A percentile compares a stretch with the other conserved stretches of the same genome.
phyloP scores from a whole-genome alignment of 805 yeast genomes.

The Blastobotrys terrestris region DNA sequence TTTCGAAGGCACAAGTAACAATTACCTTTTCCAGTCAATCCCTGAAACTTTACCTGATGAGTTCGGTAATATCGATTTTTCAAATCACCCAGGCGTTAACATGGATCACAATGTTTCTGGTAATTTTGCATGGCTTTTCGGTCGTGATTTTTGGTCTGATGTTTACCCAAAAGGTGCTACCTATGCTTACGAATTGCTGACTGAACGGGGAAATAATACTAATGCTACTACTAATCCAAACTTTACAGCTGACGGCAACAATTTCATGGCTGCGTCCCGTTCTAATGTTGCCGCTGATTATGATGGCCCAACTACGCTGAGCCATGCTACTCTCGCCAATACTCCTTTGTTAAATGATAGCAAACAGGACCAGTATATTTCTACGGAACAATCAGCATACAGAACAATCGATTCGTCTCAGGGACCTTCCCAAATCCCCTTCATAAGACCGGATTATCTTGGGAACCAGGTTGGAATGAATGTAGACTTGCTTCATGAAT shows the following conservation, averaged over 20 bases:
- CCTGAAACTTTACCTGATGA: constrained; percentile 7
- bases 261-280: background rate
- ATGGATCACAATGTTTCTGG: constrained; percentile 20
- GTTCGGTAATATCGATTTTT: constrained; percentile 4
- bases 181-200: constrained; percentile 5
- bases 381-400: background rate
- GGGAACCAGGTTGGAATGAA: constrained; percentile 3
- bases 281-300: too few species aligned
- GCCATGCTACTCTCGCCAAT: too few species aligned
- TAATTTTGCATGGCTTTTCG: constrained; percentile 27
- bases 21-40: background rate
- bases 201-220: constrained; percentile 1
- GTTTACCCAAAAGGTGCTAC: constrained; percentile 5
- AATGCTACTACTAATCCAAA: background rate
- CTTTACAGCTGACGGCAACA: background rate
- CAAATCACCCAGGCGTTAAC: background rate
- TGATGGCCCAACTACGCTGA: too few species aligned
- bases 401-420: background rate
- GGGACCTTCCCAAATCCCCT: background rate
- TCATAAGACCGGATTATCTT: background rate
- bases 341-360: background rate
- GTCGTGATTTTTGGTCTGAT: constrained; percentile 18
- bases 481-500: background rate
- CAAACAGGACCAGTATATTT: background rate
- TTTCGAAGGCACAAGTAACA: background rate